phyloP scores from a whole-genome alignment of 2,329 filamentous ascomycete species.

The Aspergillus transmontanensis region DNA sequence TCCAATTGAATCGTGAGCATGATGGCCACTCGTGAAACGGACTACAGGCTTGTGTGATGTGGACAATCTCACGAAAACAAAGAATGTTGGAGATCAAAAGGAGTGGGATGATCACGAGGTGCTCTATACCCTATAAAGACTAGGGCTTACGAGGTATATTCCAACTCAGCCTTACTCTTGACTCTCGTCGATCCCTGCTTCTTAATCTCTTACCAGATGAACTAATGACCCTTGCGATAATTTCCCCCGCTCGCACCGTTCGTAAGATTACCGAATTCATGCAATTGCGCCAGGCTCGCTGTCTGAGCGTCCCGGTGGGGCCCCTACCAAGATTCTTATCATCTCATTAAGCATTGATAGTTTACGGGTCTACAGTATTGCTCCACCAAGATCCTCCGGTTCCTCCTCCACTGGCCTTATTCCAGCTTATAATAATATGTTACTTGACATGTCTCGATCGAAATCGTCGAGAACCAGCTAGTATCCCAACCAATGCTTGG shows the following conservation, averaged over 20 bases:
- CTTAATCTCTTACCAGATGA: neutral
- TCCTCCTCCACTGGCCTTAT: too few relatives aligned
- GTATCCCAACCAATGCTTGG: too few relatives aligned
- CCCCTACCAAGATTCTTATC: neutral
- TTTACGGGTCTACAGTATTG: neutral
- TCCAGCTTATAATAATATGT: neutral
- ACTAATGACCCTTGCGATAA: neutral
- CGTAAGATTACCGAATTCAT: neutral
- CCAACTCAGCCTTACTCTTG: neutral
- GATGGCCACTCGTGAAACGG: neutral
- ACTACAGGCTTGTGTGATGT: neutral
- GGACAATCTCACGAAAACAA: neutral
- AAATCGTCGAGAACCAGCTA: too few relatives aligned
- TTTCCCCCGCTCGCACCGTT: neutral
- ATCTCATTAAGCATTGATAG: neutral
- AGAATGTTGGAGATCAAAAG: neutral
- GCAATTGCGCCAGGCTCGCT: neutral
- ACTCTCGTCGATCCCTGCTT: neutral
- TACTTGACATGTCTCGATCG: neutral
- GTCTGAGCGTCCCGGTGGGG: neutral
- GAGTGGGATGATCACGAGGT: neutral
- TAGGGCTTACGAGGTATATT: neutral
- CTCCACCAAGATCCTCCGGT: neutral
- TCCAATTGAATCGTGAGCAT: constrained; percentile 17
- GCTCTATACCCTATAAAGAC: neutral